Base-by-base conservation (phyloP, 345 rosid species). In the Limnanthes douglasii region DNA sequence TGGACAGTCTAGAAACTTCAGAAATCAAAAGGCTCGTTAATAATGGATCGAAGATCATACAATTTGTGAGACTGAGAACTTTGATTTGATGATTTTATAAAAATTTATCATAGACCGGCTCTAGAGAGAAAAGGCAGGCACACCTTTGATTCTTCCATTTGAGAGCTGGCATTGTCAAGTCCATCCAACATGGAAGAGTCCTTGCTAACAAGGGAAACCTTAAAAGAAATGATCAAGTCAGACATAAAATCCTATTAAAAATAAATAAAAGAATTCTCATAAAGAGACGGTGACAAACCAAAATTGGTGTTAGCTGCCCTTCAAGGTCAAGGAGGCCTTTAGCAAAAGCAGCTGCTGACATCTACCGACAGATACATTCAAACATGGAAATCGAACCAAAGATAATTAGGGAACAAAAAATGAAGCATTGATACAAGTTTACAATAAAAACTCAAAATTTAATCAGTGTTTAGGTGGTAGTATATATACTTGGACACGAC, bases 321-420 rank as follows among this genome's bases (percentile, higher is more conserved):
- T 92, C 99, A 46, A 92, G 64, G 55, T 92, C 99, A 68, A 92
- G 96, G 48, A 92, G 78, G 52, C 99, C 99, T 74, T 92, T 92
- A 24, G 99, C 99, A 72, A 92, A 92, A 43, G 96, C 99, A 50
- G 99, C 99, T 31, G 96, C 96, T 48, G 99, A 92, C 99, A 92
- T 92, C 99, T 90, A 72, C 39, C 60, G 59, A 41, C 15, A 55
- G 10, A 11, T 28, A 28, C 32, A 28, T 28, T 10, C n/a, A 28
- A 3, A 28, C 12, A 15, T 28, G 1, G 1, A 12, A 28, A 2
- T 11, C 12, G 13, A 28, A 28, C 2, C 13, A 4, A 28, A 3
- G 12, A 3, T 10, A 28, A 28, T 2, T 23, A 27, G 36, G 25
- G 34, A 13, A 31, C 22, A 30, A 41, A 15, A 20, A 62, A 8